phyloP scores from a whole-genome alignment of 495 filamentous ascomycete species.

The Sordaria brevicollis region DNA sequence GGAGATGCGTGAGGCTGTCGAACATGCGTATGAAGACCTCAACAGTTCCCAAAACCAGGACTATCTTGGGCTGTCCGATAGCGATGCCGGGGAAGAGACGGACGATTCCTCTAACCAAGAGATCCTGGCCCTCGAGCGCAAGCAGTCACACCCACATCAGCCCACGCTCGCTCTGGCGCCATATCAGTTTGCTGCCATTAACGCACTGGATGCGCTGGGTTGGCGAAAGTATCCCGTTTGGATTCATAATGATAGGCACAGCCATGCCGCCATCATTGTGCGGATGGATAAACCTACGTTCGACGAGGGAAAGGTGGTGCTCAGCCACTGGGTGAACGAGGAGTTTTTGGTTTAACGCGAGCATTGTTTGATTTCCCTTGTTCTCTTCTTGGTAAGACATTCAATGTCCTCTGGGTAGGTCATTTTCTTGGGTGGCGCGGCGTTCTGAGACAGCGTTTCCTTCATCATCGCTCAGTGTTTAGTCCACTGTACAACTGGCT shows the following conservation, averaged over 20 bases:
- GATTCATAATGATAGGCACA: slow-evolving; percentile 72
- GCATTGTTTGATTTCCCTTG: not conserved
- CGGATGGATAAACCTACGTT: slow-evolving; percentile 52
- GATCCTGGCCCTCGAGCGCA: slow-evolving; percentile 27
- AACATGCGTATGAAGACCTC: slow-evolving; percentile 62
- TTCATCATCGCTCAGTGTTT: not conserved
- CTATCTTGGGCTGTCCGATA: slow-evolving; percentile 41
- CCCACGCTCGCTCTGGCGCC: slow-evolving; percentile 68
- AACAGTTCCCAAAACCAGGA: slow-evolving; percentile 51
- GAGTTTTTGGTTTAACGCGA: slow-evolving; percentile 43
- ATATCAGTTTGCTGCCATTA: slow-evolving; percentile 74
- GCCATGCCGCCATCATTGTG: slow-evolving; percentile 85
- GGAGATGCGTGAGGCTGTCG: slow-evolving; percentile 58
- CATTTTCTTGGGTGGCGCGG: not conserved
- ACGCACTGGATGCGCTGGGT: slow-evolving; percentile 61
- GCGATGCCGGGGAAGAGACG: slow-evolving; percentile 14
- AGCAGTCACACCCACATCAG: slow-evolving; percentile 22
- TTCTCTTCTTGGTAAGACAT: not conserved
- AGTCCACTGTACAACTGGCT: not conserved
- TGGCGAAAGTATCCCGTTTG: slow-evolving; percentile 77
- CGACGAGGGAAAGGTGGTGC: slow-evolving; percentile 65
- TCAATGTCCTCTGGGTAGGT: not conserved
- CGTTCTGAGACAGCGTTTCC: not conserved
- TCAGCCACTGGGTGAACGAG: slow-evolving; percentile 70
- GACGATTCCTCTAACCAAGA: slow-evolving; percentile 8